A percentile compares a stretch with the other conserved stretches of the same genome.
Evolutionary conservation across 257 asterid species (phyloP).

Genomic region (Jasminum sambac): DNA sequence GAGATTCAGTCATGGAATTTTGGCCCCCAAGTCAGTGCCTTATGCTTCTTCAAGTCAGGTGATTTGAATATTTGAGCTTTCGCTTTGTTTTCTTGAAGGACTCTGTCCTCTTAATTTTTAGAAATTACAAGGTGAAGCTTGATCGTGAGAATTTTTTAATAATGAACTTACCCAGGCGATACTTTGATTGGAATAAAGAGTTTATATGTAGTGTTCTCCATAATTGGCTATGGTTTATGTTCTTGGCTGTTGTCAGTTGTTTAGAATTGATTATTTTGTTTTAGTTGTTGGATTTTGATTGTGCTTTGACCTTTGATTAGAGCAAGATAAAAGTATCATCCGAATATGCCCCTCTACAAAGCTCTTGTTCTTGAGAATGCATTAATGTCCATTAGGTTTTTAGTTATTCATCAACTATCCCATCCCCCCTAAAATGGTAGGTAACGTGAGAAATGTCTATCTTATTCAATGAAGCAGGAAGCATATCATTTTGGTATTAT

Average conservation of each 20-base stretch:
- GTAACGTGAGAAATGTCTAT: neutral
- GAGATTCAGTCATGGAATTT: conserved; percentile 38
- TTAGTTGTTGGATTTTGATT: neutral
- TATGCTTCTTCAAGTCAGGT: conserved; percentile 56
- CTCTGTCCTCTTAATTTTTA: neutral
- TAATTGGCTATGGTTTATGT: neutral
- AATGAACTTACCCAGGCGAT: neutral
- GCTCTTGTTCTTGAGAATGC: neutral
- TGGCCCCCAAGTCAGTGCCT: conserved; percentile 36
- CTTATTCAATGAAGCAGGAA: neutral
- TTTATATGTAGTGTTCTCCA: neutral
- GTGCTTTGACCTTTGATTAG: neutral
- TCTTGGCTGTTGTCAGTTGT: neutral
- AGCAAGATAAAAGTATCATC: neutral
- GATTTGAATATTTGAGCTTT: conserved; percentile 2
- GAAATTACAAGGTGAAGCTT: neutral
- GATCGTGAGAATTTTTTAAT: neutral
- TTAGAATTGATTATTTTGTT: neutral
- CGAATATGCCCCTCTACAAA: neutral
- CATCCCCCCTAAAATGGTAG: neutral
- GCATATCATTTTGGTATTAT: neutral
- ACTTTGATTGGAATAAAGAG: neutral
- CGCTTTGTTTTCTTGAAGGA: neutral
- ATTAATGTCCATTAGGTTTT: neutral
- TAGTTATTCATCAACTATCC: neutral